Percentiles rank a stretch among this genome's conserved stretches.
These are phyloP conservation scores for Globomyces pollinis-pini DNA, from an alignment of 192 early-diverging fungal genomes.

Conservation along the genomic window DNA sequence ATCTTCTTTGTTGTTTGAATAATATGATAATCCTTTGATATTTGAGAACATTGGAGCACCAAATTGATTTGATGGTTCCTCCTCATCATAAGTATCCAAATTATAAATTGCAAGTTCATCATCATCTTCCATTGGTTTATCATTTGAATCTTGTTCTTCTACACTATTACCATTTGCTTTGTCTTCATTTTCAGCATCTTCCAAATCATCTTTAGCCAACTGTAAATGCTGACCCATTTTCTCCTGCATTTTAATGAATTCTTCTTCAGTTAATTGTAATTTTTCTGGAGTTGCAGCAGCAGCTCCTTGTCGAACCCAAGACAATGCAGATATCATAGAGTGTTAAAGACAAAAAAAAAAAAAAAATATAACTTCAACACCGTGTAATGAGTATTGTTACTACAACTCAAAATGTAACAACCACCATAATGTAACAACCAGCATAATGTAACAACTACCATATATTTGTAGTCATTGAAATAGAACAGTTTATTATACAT, in stretches of 20 bases:
- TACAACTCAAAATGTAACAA: neutral
- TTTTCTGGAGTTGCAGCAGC: constrained; percentile 71
- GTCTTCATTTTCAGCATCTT: constrained; percentile 35
- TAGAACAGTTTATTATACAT: too few relatives aligned
- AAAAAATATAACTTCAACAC: neutral
- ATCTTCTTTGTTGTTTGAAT: constrained; percentile 71
- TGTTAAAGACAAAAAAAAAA: neutral
- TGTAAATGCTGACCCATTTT: constrained; percentile 48
- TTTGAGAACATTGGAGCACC: constrained; percentile 71
- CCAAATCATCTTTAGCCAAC: constrained; percentile 32
- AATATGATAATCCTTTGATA: constrained; percentile 80
- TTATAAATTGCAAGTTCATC: constrained; percentile 54
- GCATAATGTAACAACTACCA: too few relatives aligned
- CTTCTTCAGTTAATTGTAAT: constrained; percentile 79
- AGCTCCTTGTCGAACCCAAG: constrained; percentile 91
- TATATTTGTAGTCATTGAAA: too few relatives aligned
- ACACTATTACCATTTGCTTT: constrained; percentile 12
- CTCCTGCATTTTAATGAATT: constrained; percentile 71
- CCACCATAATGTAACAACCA: neutral
- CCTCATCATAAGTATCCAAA: constrained; percentile 88
- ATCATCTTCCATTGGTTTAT: constrained; percentile 28
- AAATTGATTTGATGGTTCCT: constrained; percentile 29
- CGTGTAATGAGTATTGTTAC: neutral
- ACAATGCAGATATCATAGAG: constrained; percentile 82
- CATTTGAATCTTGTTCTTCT: neutral